Percentiles rank a stretch among this genome's conserved stretches.
Conservation (phyloP, 2,329 filamentous ascomycete species). For the Aspergillus awamori region DNA sequence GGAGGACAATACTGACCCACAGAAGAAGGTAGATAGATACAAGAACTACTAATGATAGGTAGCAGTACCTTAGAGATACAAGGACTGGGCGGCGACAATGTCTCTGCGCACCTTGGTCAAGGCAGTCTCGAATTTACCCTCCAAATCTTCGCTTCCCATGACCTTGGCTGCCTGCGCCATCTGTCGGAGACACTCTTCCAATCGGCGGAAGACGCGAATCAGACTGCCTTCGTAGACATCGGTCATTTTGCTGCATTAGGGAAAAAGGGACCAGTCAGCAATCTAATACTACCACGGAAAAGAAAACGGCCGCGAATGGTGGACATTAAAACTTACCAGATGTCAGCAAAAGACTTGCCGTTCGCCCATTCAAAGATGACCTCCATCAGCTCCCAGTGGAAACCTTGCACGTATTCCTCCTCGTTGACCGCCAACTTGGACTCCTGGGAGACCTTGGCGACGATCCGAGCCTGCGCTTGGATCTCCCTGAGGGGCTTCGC, state of each 20-base stretch:
- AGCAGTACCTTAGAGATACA: conserved; percentile 70
- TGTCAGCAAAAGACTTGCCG: conserved; percentile 85
- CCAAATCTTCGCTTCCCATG: conserved; percentile 95
- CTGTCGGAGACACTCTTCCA: conserved; percentile 91
- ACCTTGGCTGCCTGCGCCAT: conserved; percentile 96
- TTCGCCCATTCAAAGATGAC: conserved; percentile 91
- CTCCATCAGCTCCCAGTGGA: conserved; percentile 97
- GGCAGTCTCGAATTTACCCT: conserved; percentile 86
- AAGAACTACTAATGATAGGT: not conserved
- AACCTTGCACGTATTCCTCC: conserved; percentile 84
- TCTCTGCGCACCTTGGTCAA: conserved; percentile 86
- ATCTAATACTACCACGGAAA: not conserved
- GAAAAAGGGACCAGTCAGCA: conserved; percentile 17
- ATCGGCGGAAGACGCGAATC: conserved; percentile 90
- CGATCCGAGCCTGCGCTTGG: conserved; percentile 79
- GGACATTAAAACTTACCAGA: conserved; percentile 70
- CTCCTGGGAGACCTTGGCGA: conserved; percentile 93
- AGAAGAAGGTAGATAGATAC: not conserved
- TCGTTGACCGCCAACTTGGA: conserved; percentile 94
- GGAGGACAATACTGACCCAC: conserved; percentile 11
- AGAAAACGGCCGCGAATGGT: conserved; percentile 9
- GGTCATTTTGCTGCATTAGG: conserved; percentile 82
- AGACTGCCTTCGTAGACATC: conserved; percentile 96
- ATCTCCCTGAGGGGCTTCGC: conserved; percentile 85
- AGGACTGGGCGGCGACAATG: conserved; percentile 89